Conservation (phyloP, 2,329 filamentous ascomycete genomes). For the Pseudogymnoascus sp. region DNA sequence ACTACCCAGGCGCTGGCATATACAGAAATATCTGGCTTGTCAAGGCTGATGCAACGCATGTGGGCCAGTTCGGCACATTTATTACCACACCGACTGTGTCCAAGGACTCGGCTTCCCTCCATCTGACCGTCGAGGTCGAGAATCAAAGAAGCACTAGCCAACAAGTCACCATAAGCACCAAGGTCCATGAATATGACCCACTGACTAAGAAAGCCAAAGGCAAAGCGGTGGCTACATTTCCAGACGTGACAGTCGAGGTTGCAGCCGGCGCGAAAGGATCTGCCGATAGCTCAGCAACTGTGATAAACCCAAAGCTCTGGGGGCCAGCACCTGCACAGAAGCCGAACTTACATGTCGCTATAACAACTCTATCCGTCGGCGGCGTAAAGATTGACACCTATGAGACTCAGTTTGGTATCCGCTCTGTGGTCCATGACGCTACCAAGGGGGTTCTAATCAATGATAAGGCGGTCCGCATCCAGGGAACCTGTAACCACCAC, state of each 20-base stretch:
- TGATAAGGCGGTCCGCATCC: conserved; percentile 36
- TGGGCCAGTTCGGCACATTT: conserved; percentile 43
- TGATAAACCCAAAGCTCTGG: conserved; percentile 37
- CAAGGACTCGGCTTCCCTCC: conserved; percentile 35
- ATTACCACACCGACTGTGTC: conserved; percentile 41
- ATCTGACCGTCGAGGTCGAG: conserved; percentile 39
- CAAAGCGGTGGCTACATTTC: conserved; percentile 32
- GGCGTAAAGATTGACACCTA: conserved; percentile 35
- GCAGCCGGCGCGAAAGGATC: conserved; percentile 27
- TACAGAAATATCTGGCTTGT: conserved; percentile 49
- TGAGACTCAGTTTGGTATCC: conserved; percentile 44
- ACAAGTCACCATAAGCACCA: conserved; percentile 34
- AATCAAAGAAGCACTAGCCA: conserved; percentile 29
- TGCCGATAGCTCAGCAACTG: conserved; percentile 27
- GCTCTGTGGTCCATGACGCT: conserved; percentile 34
- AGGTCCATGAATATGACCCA: conserved; percentile 34
- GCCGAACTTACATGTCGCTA: conserved; percentile 42
- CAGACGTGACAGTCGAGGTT: conserved; percentile 26
- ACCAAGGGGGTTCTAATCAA: conserved; percentile 41
- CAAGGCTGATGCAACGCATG: conserved; percentile 39
- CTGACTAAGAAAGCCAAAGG: conserved; percentile 23
- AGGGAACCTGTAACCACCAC: conserved; percentile 45
- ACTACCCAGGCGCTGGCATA: conserved; percentile 48
- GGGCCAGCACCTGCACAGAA: conserved; percentile 38
- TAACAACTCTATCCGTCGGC: conserved; percentile 33